Evolutionary conservation across 176 grass and related monocot genomes (phyloP).

Genomic region (Triticum urartu): DNA sequence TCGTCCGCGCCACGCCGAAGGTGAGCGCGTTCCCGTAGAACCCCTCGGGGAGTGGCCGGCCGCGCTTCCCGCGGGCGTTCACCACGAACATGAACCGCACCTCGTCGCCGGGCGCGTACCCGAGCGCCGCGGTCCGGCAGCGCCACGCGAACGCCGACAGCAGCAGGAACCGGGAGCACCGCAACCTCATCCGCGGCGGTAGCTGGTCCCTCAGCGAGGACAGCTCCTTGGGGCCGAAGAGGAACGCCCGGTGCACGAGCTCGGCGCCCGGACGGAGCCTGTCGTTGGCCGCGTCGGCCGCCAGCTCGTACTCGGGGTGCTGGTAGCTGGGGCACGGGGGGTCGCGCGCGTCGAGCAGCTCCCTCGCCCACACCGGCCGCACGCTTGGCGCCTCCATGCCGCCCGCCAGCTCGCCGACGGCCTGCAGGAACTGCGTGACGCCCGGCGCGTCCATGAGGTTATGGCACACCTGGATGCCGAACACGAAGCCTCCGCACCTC

Average conservation of each 20-base stretch:
- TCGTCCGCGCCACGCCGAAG: conserved; percentile 21
- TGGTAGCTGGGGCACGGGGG: background rate
- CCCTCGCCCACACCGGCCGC: conserved; percentile 39
- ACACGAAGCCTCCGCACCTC: conserved; percentile 43
- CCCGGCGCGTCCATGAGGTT: conserved; percentile 39
- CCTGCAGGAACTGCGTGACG: conserved; percentile 24
- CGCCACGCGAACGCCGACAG: conserved; percentile 37
- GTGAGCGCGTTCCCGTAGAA: conserved; percentile 54
- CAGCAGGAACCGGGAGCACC: conserved; percentile 26
- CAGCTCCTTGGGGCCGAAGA: conserved; percentile 16
- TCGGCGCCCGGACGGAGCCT: background rate
- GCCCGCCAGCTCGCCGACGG: conserved; percentile 30
- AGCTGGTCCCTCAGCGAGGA: background rate
- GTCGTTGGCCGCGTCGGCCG: conserved; percentile 17
- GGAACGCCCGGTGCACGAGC: conserved; percentile 28
- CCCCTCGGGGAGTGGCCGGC: conserved; percentile 31
- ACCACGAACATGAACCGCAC: conserved; percentile 43
- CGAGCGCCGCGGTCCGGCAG: conserved; percentile 31
- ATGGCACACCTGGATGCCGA: conserved; percentile 41
- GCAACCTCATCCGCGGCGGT: background rate
- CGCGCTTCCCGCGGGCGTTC: conserved; percentile 26
- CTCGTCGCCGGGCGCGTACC: conserved; percentile 24
- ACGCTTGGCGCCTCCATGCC: conserved; percentile 27
- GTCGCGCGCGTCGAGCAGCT: conserved; percentile 26
- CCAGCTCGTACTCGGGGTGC: conserved; percentile 38